Percentiles rank a stretch among this genome's conserved stretches.
Evolutionary conservation across 2,329 filamentous ascomycete genomes (phyloP).

Genomic region (Pseudopithomyces chartarum): DNA sequence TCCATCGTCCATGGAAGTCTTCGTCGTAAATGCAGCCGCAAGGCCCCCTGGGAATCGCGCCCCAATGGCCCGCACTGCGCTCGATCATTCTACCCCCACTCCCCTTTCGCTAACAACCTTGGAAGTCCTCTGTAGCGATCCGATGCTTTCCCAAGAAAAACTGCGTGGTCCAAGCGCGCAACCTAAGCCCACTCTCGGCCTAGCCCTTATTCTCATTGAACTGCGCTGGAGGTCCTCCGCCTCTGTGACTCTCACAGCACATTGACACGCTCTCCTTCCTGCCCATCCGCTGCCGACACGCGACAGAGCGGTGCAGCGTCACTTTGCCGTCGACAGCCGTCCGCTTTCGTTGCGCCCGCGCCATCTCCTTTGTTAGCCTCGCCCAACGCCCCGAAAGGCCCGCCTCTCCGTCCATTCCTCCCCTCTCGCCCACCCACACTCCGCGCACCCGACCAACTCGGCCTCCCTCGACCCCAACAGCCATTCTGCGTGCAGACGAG

Average conservation of each 20-base stretch:
- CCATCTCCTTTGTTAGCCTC: slow-evolving; percentile 32
- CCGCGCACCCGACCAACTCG: slow-evolving; percentile 30
- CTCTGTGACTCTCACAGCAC: slow-evolving; percentile 28
- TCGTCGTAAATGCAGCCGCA: slow-evolving; percentile 4
- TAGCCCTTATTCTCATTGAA: background rate
- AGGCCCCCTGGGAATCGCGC: background rate
- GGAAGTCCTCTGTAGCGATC: background rate
- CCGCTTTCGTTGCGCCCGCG: slow-evolving; percentile 27
- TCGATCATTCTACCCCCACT: background rate
- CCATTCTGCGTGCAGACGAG: slow-evolving; percentile 24
- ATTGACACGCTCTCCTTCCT: slow-evolving; percentile 23
- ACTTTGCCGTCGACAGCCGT: slow-evolving; percentile 17
- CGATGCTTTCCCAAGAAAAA: slow-evolving; percentile 7
- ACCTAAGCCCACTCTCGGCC: slow-evolving; percentile 13
- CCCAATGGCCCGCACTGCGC: background rate
- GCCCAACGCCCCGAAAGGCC: slow-evolving; percentile 27
- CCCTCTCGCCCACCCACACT: slow-evolving; percentile 20
- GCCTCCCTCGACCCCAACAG: slow-evolving; percentile 18
- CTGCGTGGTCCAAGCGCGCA: background rate
- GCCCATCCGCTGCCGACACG: slow-evolving; percentile 15
- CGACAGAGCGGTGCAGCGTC: slow-evolving; percentile 20
- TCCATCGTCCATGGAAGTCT: slow-evolving; percentile 16
- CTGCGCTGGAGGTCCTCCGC: slow-evolving; percentile 21
- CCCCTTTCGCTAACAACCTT: slow-evolving; percentile 1
- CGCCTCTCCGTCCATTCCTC: slow-evolving; percentile 29